Percentiles rank a stretch among this genome's conserved stretches.
phyloP scores from a whole-genome alignment of 495 filamentous ascomycete genomes.

The Neurospora sp. region DNA sequence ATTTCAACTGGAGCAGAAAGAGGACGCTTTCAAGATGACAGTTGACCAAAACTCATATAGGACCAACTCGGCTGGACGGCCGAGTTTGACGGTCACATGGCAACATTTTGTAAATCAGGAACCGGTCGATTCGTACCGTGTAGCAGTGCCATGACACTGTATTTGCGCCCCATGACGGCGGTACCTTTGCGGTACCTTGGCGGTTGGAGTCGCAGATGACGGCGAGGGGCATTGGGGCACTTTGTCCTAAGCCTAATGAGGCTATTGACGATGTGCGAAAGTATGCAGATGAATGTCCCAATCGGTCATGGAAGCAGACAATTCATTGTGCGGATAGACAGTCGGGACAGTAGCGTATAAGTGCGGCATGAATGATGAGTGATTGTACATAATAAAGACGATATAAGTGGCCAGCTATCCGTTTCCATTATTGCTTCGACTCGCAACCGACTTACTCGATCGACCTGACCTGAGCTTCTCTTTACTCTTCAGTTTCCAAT shows the following conservation, averaged over 20 bases:
- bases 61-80: not conserved
- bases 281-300: not conserved
- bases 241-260: not conserved
- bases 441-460: not conserved
- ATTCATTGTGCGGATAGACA: not conserved
- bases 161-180: not conserved
- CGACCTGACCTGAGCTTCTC: not conserved
- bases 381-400: slow-evolving; percentile 1
- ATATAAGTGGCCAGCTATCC: slow-evolving; percentile 20
- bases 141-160: not conserved
- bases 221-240: not conserved
- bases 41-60: not conserved
- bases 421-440: slow-evolving; percentile 1
- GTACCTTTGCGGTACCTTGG: not conserved
- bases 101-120: not conserved
- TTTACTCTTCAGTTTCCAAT: slow-evolving; percentile 4
- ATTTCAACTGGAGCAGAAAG: not conserved
- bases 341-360: not conserved
- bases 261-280: not conserved
- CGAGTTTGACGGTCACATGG: not conserved
- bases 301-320: not conserved
- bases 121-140: not conserved
- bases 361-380: slow-evolving; percentile 6
- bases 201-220: not conserved
- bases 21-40: not conserved